A percentile compares a stretch with the other conserved stretches of the same genome.
These are phyloP conservation scores for Lactarius tabidus DNA, from an alignment of 768 basidiomycete species.

Conservation along the genomic window DNA sequence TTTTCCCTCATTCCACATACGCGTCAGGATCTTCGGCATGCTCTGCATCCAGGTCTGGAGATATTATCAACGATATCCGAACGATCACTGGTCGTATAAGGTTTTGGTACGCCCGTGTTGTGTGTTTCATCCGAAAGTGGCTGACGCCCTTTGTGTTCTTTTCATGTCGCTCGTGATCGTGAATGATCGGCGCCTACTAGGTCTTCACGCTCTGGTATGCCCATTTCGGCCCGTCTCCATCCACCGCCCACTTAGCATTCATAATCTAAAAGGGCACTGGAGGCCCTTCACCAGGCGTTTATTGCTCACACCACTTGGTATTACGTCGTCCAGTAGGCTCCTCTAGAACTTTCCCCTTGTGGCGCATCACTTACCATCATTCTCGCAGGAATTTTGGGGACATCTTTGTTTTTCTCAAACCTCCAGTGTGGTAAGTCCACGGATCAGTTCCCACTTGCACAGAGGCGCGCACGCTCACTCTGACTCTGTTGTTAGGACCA, in stretches of 20 bases:
- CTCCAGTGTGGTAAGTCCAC: conserved; percentile 24
- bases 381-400: conserved; percentile 13
- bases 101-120: conserved; percentile 14
- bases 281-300: conserved; percentile 22
- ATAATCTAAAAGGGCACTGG: conserved; percentile 16
- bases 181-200: not conserved
- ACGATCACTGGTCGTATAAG: conserved; percentile 20
- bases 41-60: conserved; percentile 23
- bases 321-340: conserved; percentile 16
- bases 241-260: not conserved
- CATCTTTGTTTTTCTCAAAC: conserved; percentile 2
- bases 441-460: not conserved
- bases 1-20: conserved; percentile 1
- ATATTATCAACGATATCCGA: conserved; percentile 23
- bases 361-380: not conserved
- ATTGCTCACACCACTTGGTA: conserved; percentile 21
- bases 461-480: not conserved
- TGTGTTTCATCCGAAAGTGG: not conserved
- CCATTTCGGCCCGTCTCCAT: not conserved
- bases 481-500: conserved; percentile 14
- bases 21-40: conserved; percentile 23
- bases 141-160: not conserved
- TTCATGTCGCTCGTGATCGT: not conserved
- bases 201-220: conserved; percentile 20
- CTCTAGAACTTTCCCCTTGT: not conserved